Percentiles rank a stretch among this genome's conserved stretches.
These are phyloP conservation scores for Colletotrichum viniferum DNA, from an alignment of 2,329 filamentous ascomycete genomes.

Conservation along the genomic window DNA sequence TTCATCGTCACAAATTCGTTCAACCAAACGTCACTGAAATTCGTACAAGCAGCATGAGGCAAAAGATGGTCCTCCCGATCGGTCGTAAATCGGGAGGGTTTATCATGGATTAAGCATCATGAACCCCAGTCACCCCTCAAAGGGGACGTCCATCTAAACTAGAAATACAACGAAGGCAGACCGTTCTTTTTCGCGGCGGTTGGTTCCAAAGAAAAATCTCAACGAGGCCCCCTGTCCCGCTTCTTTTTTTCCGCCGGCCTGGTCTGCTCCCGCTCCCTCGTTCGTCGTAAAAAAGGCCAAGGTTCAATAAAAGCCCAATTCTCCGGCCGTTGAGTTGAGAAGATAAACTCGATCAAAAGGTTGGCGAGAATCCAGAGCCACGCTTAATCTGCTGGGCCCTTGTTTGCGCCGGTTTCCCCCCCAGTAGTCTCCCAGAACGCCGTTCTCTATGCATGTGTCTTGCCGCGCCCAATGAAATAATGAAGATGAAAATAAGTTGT, in stretches of 20 bases:
- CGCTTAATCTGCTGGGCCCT: not conserved
- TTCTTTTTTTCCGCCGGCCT: not conserved
- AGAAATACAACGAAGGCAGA: conserved; percentile 13
- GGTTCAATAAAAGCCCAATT: too few species aligned
- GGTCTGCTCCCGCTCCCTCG: too few species aligned
- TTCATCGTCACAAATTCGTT: too few species aligned
- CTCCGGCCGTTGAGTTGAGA: not conserved
- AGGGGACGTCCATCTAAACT: conserved; percentile 6
- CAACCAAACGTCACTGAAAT: not conserved
- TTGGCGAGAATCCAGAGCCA: not conserved
- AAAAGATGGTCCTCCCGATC: not conserved
- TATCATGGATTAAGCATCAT: not conserved
- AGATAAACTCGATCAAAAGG: not conserved
- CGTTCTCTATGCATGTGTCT: conserved; percentile 18
- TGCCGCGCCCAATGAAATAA: not conserved
- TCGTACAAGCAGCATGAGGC: not conserved
- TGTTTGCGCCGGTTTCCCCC: not conserved
- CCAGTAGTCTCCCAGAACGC: not conserved
- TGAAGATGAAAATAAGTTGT: not conserved
- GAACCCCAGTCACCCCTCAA: not conserved
- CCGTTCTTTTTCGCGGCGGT: not conserved
- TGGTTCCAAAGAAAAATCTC: not conserved
- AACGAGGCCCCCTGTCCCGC: not conserved
- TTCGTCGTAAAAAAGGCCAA: not conserved
- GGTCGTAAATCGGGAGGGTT: not conserved